Evolutionary conservation across 768 basidiomycete species (phyloP).

Genomic region (Suillus americanus): DNA sequence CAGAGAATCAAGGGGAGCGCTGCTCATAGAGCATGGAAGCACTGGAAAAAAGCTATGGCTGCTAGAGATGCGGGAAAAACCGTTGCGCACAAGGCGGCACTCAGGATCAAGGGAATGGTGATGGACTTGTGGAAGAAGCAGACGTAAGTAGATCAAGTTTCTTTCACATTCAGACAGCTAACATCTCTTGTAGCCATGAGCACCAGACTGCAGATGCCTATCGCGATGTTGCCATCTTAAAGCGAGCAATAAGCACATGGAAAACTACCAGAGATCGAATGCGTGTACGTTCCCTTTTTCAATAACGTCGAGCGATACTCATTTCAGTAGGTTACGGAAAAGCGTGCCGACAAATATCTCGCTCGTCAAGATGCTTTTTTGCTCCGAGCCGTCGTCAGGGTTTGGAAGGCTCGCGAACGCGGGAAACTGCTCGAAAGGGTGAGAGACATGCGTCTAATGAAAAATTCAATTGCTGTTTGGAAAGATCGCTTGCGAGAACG

Average conservation of each 20-base stretch:
- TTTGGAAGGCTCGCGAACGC: slow-evolving; percentile 71
- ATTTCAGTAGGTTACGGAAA: slow-evolving; percentile 50
- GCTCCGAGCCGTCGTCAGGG: slow-evolving; percentile 54
- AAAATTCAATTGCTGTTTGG: slow-evolving; percentile 53
- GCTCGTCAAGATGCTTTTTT: slow-evolving; percentile 58
- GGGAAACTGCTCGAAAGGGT: slow-evolving; percentile 58
- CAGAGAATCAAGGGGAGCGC: slow-evolving; percentile 36
- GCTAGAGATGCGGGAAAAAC: slow-evolving; percentile 45
- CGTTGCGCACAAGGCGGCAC: slow-evolving; percentile 43
- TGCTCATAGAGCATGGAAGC: slow-evolving; percentile 48
- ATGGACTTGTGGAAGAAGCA: slow-evolving; percentile 59
- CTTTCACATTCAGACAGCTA: slow-evolving; percentile 7
- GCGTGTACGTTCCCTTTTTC: slow-evolving; percentile 38
- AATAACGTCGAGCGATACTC: slow-evolving; percentile 6
- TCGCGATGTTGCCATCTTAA: slow-evolving; percentile 43
- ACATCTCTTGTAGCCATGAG: slow-evolving; percentile 38
- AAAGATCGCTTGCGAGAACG: slow-evolving; percentile 40
- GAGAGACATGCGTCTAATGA: slow-evolving; percentile 43
- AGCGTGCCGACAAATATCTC: slow-evolving; percentile 55
- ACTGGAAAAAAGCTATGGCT: slow-evolving; percentile 52
- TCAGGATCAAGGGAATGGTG: slow-evolving; percentile 47
- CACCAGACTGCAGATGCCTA: slow-evolving; percentile 43
- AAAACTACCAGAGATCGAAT: slow-evolving; percentile 49
- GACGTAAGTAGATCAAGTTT: slow-evolving; percentile 40
- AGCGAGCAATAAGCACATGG: slow-evolving; percentile 53